Conservation (phyloP, 192 early-diverging fungal species). For the Gonapodya sp. region DNA sequence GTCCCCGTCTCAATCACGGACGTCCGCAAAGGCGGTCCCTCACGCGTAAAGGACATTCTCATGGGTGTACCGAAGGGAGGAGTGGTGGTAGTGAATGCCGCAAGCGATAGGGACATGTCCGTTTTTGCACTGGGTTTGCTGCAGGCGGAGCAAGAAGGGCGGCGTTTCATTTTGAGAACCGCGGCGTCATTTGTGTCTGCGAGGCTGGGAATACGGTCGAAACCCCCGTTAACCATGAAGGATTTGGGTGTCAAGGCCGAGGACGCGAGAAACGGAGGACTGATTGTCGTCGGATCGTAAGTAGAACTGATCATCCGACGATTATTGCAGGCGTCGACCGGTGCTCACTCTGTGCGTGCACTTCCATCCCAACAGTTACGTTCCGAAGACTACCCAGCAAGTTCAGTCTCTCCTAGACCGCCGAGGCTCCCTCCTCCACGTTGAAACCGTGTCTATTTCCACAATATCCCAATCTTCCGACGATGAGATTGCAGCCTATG, state of each 20-base stretch:
- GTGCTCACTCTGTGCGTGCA: too few relatives aligned
- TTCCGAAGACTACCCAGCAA: background rate
- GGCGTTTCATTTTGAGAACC: background rate
- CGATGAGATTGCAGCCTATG: too few relatives aligned
- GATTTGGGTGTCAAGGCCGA: background rate
- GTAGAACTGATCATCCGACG: too few relatives aligned
- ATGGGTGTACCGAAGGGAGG: background rate
- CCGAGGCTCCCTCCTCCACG: too few relatives aligned
- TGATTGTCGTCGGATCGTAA: background rate
- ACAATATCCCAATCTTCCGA: too few relatives aligned
- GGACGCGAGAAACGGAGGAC: background rate
- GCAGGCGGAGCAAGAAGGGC: background rate
- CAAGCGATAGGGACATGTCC: background rate
- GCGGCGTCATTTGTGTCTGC: background rate
- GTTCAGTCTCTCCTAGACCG: background rate
- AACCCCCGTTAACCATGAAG: background rate
- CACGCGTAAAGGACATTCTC: background rate
- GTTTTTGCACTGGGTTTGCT: background rate
- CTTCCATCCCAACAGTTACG: too few relatives aligned
- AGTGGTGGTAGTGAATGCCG: background rate
- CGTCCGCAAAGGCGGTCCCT: background rate
- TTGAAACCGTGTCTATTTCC: too few relatives aligned
- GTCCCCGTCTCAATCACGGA: background rate
- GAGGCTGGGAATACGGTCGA: background rate
- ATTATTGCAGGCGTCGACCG: too few relatives aligned